Percentiles rank a stretch among this genome's conserved stretches.
phyloP scores from a whole-genome alignment of 371 early-diverging fungal genomes.

The Mucor piriformis region DNA sequence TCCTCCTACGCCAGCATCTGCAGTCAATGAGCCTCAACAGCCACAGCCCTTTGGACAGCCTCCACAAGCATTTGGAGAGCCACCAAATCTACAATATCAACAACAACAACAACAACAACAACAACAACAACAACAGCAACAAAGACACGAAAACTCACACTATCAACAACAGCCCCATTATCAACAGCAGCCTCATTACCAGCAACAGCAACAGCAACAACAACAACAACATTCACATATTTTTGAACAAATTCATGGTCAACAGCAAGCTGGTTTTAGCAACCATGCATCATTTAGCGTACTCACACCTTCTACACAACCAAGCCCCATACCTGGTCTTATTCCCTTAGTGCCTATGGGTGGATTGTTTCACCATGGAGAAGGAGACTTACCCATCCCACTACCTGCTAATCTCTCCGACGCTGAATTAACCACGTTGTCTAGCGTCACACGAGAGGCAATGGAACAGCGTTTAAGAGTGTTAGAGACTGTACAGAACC shows the following conservation, averaged over 20 bases:
- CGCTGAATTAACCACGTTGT: conserved; percentile 56
- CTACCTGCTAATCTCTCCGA: conserved; percentile 56
- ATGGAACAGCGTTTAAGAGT: conserved; percentile 62
- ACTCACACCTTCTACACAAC: conserved; percentile 16
- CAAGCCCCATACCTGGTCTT: conserved; percentile 28
- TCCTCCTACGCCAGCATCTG: not conserved
- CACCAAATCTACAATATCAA: not conserved
- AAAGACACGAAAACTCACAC: conserved; percentile 22
- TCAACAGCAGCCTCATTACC: conserved; percentile 14
- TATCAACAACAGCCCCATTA: conserved; percentile 5
- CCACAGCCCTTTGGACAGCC: conserved; percentile 13
- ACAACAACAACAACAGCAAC: conserved; percentile 20
- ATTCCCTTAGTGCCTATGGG: conserved; percentile 37
- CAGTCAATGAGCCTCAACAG: not conserved
- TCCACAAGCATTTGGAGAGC: conserved; percentile 6
- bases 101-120: conserved; percentile 15
- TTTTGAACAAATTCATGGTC: conserved; percentile 13
- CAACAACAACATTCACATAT: conserved; percentile 36
- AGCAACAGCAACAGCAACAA: conserved; percentile 19
- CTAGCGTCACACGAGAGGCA: conserved; percentile 59
- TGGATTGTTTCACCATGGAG: not conserved
- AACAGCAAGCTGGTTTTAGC: not conserved
- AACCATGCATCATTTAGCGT: conserved; percentile 6
- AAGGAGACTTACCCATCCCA: conserved; percentile 8
- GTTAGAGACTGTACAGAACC: conserved; percentile 61